Evolutionary conservation across 371 early-diverging fungal genomes (phyloP), one percentile per base, ranked within the genome.

Genomic region (Mortierella sp.): DNA sequence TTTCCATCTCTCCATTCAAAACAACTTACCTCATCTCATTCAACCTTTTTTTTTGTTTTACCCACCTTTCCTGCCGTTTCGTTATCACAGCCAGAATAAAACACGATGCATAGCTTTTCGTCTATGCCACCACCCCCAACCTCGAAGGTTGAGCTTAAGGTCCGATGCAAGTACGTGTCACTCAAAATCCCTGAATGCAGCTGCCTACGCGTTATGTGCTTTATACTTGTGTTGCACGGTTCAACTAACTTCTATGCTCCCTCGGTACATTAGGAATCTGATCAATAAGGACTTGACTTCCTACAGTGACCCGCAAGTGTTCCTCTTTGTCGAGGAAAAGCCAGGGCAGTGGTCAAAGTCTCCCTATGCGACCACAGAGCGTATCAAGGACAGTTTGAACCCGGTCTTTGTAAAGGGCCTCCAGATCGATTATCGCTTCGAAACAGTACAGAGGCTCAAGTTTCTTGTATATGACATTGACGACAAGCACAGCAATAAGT

Each of bases 401-500:
- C 72, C 72, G 6, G 47, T 42, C 31, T 72, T 65, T 27, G 55
- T 65, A 27, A 64, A 58, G 32, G 61, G 57, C 1, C 53, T 65
- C 27, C 26, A 64, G 27, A 24, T 72, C 11, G 72, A 72, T 50
- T 72, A 64, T 21, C 56, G 51, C 12, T 72, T 72, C 49, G 56
- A 60, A 19, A 50, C 43, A 8, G 48, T 60, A 6, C 72, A 72
- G 37, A 49, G 53, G 23, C 64, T 72, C 17, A 54, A 54, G 30
- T 65, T 72, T 42, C 65, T 65, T 2, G 72, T 72, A 4, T 60
- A 52, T 32, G 72, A 72, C 41, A 72, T 72, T 27, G 72, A 72
- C 32, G 55, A 51, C 46, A 65, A 72, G 43, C 6, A 64, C 50
- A 59, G 60, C 24, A 46, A 39, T 14, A 61, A 48, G 15, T 48